Evolutionary conservation across 805 yeast genomes (phyloP), one percentile per base, ranked within the genome.

Genomic region (baker's yeast (Saccharomyces cerevisiae)): DNA sequence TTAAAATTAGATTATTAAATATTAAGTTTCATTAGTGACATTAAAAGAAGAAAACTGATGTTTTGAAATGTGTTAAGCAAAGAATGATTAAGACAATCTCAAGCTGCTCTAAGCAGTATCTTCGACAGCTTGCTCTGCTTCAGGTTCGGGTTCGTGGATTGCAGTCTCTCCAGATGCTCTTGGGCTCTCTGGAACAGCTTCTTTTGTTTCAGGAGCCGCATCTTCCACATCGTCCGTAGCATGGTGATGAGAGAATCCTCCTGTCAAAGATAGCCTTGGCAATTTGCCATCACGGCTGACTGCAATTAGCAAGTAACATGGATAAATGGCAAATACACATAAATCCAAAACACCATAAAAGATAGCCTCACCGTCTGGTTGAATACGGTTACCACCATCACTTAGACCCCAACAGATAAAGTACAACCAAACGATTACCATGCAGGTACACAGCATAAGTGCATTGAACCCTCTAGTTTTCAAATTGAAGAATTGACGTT

Each of bases 321-420:
- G 83, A 50, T 75, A 64, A 46, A 72, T 28, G 52, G 69, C 72
- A 63, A 78, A 79, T 53, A 71, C 67, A 47, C 77, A 59, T 48
- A 78, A 57, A 62, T 79, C 83, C 57, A 79, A 71, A 47, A 79
- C 65, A 71, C 83, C 83, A 60, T 76, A 77, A 69, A 78, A 79
- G 21, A 74, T 79, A 53, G 79, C 77, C 63, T 78, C 82, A n/a
- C 79, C 71, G 61, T 77, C 81, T 47, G 81, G 79, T 58, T 76
- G 77, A 55, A 79, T 78, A 43, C 66, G 73, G 61, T 79, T 79
- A 68, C 82, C 82, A 74, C 83, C 83, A 61, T 79, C 83, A 62
- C 73, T 67, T 54, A 79, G 67, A 64, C 78, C 82, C 81, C 81
- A 79, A 51, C 68, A 63, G 52, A 79, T 50, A 43, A 79, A 76